Conservation (phyloP, 768 basidiomycete genomes). For the Lyophyllum atratum region DNA sequence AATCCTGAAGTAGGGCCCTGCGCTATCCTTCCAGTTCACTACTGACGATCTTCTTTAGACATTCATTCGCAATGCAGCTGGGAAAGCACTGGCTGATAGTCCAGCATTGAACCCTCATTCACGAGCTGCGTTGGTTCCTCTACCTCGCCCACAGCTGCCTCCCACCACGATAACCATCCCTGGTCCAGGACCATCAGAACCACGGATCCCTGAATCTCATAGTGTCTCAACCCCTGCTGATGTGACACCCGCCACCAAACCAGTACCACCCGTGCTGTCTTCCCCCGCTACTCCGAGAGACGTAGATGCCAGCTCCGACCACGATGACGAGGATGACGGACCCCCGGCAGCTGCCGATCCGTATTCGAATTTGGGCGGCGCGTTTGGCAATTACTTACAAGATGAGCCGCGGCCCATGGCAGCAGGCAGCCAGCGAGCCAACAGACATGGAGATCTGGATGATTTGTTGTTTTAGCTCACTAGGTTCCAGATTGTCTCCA, state of each 20-base stretch:
- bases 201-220: constrained; percentile 25
- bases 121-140: constrained; percentile 65
- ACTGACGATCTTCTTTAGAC: constrained; percentile 51
- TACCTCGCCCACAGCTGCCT: constrained; percentile 54
- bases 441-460: constrained; percentile 52
- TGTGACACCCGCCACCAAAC: constrained; percentile 30
- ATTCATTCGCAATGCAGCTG: constrained; percentile 88
- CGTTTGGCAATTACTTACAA: constrained; percentile 71
- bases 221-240: constrained; percentile 23
- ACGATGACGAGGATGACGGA: constrained; percentile 43
- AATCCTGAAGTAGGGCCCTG: constrained; percentile 75
- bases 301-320: constrained; percentile 26
- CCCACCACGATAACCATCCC: constrained; percentile 47
- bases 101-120: constrained; percentile 88
- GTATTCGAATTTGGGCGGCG: constrained; percentile 80
- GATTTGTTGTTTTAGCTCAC: constrained; percentile 61
- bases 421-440: constrained; percentile 36
- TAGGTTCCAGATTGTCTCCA: constrained; percentile 17
- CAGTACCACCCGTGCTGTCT: constrained; percentile 33
- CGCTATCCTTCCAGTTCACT: background rate
- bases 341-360: constrained; percentile 54
- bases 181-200: constrained; percentile 67
- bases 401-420: constrained; percentile 73
- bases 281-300: constrained; percentile 19
- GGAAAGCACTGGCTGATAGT: constrained; percentile 82